Percentiles rank a stretch among this genome's conserved stretches.
Evolutionary conservation across 108 stramenopile species (phyloP).

Genomic region (Tribonema minus): DNA sequence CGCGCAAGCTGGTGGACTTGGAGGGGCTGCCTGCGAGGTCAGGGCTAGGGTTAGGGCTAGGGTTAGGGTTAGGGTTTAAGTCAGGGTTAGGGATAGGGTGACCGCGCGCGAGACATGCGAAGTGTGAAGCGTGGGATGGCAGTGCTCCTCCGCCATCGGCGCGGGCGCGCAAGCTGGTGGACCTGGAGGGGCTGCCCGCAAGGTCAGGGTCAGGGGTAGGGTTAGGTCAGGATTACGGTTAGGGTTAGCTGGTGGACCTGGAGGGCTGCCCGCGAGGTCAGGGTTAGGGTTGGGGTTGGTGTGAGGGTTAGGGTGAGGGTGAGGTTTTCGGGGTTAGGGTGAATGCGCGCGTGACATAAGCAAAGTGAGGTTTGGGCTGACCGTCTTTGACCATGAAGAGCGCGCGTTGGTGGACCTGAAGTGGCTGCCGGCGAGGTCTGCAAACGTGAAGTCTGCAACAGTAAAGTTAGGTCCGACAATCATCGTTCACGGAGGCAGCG

Average conservation of each 20-base stretch:
- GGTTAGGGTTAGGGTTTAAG: no score
- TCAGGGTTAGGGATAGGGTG: no score
- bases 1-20: neutral
- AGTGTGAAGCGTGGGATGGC: neutral
- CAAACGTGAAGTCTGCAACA: no score
- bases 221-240: no score
- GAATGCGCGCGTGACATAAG: neutral
- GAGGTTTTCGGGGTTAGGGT: no score
- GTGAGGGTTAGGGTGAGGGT: no score
- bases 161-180: neutral
- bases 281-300: no score
- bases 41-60: neutral
- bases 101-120: neutral
- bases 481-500: no score
- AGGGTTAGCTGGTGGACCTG: no score
- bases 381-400: neutral
- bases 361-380: neutral
- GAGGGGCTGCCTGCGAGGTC: neutral
- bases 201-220: neutral
- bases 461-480: no score
- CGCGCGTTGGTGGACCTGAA: neutral
- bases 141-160: neutral
- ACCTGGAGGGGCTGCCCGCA: neutral
- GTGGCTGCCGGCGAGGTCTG: neutral
- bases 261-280: no score